Base-by-base conservation (phyloP, 1,284 basidiomycete genomes). In the Quambalaria eucalypti region DNA sequence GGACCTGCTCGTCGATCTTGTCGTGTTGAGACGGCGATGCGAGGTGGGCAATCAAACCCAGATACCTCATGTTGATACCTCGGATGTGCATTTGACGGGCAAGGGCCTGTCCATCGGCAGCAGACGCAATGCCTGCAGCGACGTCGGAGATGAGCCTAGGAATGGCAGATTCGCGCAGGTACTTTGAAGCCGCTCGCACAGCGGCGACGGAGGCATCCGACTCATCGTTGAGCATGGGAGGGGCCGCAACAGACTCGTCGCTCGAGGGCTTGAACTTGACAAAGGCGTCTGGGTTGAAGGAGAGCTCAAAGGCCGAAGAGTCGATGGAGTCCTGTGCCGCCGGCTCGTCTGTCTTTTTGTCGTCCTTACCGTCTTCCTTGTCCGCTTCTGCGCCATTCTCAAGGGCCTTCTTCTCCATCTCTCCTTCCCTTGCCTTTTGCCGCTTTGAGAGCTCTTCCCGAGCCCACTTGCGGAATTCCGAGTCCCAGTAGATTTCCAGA, bases 21-120 rank as follows among this genome's bases (percentile, higher is more conserved):
- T 77, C 74, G 66, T 78, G 77, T 31, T 76, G 66, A 38, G 77
- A 76, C 40, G 79, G 73, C 44, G 76, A 72, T 16, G 74, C 60
- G 30, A 75, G 64, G 44, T 64, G 62, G 19, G 73, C 77, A 28
- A 80, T 68, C 36, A 76, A 66, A 50, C 81, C 81, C 33, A 82
- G 77, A 74, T 82, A 82, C n/a, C 82, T 78, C 66, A 82, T 79
- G 76, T 82, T 83, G 78, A 83, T 80, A 69, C 82, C 82, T 44
- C 79, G 76, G 28, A 74, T 68, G 70, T 83, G 82, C 62, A 83
- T 71, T 57, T 78, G 72, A 62, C 77, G 76, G 47, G 79, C 78
- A 51, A 83, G 76, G 29, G 78, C 74, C 38, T 69, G 62, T 36
- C 82, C 81, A 61, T 83, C 82, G 54, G 79, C 72, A 31, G 78